Evolutionary conservation across 169 alveolate genomes (phyloP).

Genomic region (Eimeria falciformis): DNA sequence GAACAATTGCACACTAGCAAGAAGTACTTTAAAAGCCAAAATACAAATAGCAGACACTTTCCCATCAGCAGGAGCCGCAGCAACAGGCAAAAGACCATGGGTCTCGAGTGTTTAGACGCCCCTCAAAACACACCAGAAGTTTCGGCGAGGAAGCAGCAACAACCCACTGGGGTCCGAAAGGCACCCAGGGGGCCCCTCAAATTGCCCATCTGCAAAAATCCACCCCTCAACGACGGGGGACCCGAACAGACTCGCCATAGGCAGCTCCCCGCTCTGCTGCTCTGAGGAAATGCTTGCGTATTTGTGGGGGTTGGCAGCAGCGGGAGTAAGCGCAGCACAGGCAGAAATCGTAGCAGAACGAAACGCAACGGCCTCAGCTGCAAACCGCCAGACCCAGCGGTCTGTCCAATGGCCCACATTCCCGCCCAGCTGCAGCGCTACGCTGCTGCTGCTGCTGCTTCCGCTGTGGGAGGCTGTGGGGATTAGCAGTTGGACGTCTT

Average conservation of each 20-base stretch:
- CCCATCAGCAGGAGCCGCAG: neutral
- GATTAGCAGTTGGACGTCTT: conserved; percentile 9
- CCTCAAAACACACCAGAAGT: neutral
- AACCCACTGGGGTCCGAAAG: neutral
- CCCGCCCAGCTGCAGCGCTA: conserved; percentile 25
- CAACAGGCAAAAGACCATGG: no score
- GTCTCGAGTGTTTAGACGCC: neutral
- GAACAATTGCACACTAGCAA: neutral
- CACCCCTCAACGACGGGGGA: neutral
- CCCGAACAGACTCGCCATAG: neutral
- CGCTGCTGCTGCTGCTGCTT: conserved; percentile 48
- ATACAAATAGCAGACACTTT: neutral
- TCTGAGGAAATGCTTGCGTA: no score
- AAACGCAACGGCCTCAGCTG: conserved; percentile 7
- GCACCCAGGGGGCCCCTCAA: neutral
- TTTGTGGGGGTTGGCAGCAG: neutral
- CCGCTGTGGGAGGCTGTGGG: conserved; percentile 22
- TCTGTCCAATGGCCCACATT: neutral
- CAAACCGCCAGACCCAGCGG: conserved; percentile 27
- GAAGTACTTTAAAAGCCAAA: no score
- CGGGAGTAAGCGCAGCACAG: neutral
- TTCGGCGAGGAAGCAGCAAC: conserved; percentile 15
- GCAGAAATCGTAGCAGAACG: neutral
- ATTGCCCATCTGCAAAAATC: conserved; percentile 18
- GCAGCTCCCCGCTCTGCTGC: neutral